These are phyloP conservation scores for Ceratocystis harringtonii DNA, from an alignment of 2,329 filamentous ascomycete genomes.

Conservation along the genomic window DNA sequence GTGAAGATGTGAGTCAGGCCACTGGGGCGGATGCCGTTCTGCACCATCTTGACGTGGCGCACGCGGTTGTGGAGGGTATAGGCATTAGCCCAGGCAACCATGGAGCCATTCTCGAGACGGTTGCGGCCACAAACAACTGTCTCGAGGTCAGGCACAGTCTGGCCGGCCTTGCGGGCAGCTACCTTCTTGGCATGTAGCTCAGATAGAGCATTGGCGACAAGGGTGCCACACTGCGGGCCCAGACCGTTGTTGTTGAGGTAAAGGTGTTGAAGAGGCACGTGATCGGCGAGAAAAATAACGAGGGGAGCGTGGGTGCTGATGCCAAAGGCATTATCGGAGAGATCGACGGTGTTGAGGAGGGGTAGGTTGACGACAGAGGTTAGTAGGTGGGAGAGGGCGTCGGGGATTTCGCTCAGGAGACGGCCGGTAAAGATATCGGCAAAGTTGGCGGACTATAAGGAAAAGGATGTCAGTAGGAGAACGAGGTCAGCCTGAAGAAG, in stretches of 20 bases:
- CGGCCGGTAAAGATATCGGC: conserved; percentile 97
- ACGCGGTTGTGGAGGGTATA: conserved; percentile 72
- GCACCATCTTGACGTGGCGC: conserved; percentile 86
- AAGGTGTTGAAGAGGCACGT: conserved; percentile 81
- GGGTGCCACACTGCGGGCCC: conserved; percentile 75
- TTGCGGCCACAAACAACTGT: conserved; percentile 97
- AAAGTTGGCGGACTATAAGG: conserved; percentile 57
- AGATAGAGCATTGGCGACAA: conserved; percentile 76
- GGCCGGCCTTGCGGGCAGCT: conserved; percentile 54
- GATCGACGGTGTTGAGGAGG: conserved; percentile 77
- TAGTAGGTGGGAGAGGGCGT: conserved; percentile 71
- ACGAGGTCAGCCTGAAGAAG: neutral
- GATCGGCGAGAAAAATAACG: conserved; percentile 75
- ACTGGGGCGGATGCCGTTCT: conserved; percentile 92
- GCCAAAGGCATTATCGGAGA: conserved; percentile 96
- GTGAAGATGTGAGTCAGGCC: conserved; percentile 71
- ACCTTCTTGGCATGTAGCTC: conserved; percentile 74
- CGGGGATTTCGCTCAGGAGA: conserved; percentile 83
- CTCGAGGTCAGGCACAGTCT: conserved; percentile 68
- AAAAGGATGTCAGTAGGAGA: neutral
- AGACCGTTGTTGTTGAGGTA: conserved; percentile 98
- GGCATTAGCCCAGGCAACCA: conserved; percentile 84
- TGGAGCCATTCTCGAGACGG: conserved; percentile 85
- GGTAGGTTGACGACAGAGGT: conserved; percentile 74
- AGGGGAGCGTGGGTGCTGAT: conserved; percentile 88